A percentile compares a stretch with the other conserved stretches of the same genome.
Conservation (phyloP, 306 rosid genomes). For the Cercis canadensis region DNA sequence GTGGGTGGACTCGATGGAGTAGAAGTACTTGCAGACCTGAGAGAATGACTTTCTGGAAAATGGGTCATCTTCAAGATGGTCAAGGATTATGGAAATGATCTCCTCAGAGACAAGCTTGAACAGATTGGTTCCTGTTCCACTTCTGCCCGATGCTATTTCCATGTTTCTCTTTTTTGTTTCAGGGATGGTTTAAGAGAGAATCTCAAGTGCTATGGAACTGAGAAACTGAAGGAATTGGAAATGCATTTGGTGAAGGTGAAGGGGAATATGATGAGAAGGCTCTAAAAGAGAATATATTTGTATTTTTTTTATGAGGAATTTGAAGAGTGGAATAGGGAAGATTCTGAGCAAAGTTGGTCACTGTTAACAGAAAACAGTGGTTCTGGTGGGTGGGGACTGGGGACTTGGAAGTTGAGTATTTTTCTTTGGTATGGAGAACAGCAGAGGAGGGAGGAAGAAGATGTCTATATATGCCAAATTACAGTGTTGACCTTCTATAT, state of each 20-base stretch:
- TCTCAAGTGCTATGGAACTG: neutral
- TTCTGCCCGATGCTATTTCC: conserved; percentile 18
- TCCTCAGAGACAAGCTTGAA: conserved; percentile 50
- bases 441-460: conserved; percentile 6
- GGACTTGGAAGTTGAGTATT: neutral
- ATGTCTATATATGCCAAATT: conserved; percentile 8
- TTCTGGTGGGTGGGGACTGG: conserved; percentile 22
- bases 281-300: neutral
- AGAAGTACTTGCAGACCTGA: conserved; percentile 58
- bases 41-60: conserved; percentile 66
- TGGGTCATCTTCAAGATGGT: conserved; percentile 54
- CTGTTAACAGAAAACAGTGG: conserved; percentile 34
- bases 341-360: conserved; percentile 10
- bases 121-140: neutral
- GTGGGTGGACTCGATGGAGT: conserved; percentile 60
- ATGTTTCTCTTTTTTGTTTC: conserved; percentile 6
- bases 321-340: neutral
- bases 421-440: neutral
- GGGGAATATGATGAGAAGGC: no score
- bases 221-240: no score
- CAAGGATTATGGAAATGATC: conserved; percentile 56
- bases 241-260: no score
- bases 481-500: conserved; percentile 15
- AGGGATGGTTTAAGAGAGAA: neutral
- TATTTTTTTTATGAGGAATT: neutral